Conservation (phyloP, 2,329 filamentous ascomycete genomes). For the Clonostachys chloroleuca region DNA sequence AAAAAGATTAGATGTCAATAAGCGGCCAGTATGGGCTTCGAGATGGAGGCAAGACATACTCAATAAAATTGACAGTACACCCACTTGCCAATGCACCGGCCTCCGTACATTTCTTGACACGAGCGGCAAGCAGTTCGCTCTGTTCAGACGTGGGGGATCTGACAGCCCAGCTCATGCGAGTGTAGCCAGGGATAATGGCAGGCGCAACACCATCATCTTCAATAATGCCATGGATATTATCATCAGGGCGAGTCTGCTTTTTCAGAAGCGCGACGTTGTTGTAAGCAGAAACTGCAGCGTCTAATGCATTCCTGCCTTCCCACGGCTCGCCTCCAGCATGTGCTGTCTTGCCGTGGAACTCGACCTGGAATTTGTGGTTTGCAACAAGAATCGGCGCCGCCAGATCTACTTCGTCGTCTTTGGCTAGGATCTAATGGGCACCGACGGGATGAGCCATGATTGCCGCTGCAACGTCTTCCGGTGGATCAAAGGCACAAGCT, state of each 20-base stretch:
- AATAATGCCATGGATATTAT: constrained; percentile 29
- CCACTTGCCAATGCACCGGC: background rate
- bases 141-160: no score
- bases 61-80: background rate
- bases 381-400: constrained; percentile 18
- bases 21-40: no score
- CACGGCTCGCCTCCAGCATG: constrained; percentile 29
- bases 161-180: no score
- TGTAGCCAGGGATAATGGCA: constrained; percentile 24
- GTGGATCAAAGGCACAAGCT: constrained; percentile 13
- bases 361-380: constrained; percentile 16
- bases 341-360: constrained; percentile 23
- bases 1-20: no score
- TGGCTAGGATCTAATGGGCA: constrained; percentile 2
- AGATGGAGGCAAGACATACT: no score
- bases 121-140: no score
- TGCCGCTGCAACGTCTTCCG: constrained; percentile 10
- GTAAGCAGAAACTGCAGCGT: constrained; percentile 27
- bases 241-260: constrained; percentile 28
- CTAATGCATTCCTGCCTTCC: constrained; percentile 29
- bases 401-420: background rate
- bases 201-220: constrained; percentile 25
- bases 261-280: constrained; percentile 25
- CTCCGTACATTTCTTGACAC: background rate
- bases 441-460: constrained; percentile 18